Conservation (phyloP, 306 rosid genomes). For the Lithocarpus polystachyus region DNA sequence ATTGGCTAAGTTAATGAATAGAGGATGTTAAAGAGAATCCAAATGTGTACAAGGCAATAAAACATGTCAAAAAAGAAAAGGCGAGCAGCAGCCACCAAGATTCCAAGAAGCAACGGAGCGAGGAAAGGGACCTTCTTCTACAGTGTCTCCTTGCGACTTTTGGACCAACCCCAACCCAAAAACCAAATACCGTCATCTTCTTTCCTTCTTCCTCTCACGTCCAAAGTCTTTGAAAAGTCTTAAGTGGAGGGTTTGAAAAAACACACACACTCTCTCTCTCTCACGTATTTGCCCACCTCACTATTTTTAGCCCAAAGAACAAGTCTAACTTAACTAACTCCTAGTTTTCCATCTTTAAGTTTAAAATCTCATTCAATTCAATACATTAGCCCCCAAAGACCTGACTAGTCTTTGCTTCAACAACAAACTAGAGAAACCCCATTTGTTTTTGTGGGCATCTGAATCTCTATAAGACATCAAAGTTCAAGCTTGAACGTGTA, state of each 20-base stretch:
- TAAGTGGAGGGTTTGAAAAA: not conserved
- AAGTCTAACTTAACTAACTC: constrained; percentile 22
- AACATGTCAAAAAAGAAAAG: not conserved
- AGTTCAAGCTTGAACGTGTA: not conserved
- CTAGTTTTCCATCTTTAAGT: not conserved
- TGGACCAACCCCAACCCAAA: too few relatives aligned
- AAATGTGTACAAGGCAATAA: not conserved
- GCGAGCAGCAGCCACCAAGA: not conserved
- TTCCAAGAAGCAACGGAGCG: not conserved
- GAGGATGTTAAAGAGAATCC: not conserved
- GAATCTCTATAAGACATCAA: not conserved
- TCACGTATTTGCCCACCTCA: constrained; percentile 6
- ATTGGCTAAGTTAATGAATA: not conserved
- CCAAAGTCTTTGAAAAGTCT: constrained; percentile 40
- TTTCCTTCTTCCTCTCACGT: constrained; percentile 16
- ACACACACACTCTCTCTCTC: not conserved
- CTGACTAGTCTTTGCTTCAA: not conserved
- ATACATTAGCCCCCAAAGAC: not conserved
- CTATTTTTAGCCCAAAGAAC: constrained; percentile 17
- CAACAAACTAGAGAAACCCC: not conserved
- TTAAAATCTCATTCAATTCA: not conserved
- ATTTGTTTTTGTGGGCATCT: constrained; percentile 16
- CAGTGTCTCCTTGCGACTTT: not conserved
- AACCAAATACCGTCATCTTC: not conserved
- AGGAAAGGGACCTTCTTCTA: not conserved